Conservation (phyloP, 257 asterid genomes). For the Solanum raphanifolium region DNA sequence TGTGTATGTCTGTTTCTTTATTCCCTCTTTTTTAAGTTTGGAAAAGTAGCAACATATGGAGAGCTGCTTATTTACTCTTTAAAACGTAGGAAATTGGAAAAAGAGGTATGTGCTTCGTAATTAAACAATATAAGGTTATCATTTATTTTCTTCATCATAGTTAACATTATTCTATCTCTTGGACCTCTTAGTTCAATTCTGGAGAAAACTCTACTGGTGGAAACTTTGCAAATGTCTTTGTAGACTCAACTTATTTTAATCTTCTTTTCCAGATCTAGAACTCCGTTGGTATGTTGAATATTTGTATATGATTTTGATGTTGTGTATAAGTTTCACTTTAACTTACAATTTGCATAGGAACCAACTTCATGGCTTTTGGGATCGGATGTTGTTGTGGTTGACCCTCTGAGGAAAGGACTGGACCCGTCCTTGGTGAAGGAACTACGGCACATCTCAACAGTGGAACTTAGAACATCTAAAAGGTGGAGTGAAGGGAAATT, state of each 20-base stretch:
- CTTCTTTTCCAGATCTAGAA: neutral
- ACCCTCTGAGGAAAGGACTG: slow-evolving; percentile 90
- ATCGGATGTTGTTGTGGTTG: slow-evolving; percentile 87
- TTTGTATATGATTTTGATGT: neutral
- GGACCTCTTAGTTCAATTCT: neutral
- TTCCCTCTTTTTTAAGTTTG: neutral
- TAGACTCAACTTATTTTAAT: neutral
- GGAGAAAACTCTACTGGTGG: neutral
- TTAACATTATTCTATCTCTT: neutral
- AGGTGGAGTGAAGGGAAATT: slow-evolving; percentile 32
- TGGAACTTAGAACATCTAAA: slow-evolving; percentile 32
- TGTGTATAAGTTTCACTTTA: slow-evolving; percentile 6
- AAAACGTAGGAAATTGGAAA: slow-evolving; percentile 36
- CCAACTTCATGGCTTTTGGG: slow-evolving; percentile 85
- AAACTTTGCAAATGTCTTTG: neutral
- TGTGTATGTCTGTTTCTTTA: neutral
- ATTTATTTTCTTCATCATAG: neutral
- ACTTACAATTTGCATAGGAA: slow-evolving; percentile 36
- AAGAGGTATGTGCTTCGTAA: slow-evolving; percentile 13
- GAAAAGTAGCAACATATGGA: neutral
- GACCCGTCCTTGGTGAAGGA: slow-evolving; percentile 61
- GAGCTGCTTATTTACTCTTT: neutral
- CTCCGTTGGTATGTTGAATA: neutral
- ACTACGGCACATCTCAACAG: slow-evolving; percentile 30
- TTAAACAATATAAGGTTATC: neutral